Evolutionary conservation across 2,329 filamentous ascomycete species (phyloP).

Genomic region (Cadophora sp.): DNA sequence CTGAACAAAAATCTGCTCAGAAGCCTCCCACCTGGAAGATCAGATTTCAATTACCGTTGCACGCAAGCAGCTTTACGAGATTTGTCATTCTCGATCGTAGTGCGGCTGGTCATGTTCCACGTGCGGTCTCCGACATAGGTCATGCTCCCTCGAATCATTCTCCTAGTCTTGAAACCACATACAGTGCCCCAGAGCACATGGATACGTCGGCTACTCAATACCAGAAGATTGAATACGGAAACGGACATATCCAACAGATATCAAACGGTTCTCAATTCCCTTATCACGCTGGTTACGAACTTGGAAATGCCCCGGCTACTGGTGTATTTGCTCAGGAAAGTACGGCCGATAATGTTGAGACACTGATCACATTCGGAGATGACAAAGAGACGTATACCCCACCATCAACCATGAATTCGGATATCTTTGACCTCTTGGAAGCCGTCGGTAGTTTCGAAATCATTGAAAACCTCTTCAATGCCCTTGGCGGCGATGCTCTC

Average conservation of each 20-base stretch:
- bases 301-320: neutral
- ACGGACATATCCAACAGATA: neutral
- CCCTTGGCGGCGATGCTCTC: neutral
- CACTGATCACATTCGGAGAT: neutral
- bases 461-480: neutral
- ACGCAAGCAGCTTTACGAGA: slow-evolving; percentile 15
- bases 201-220: neutral
- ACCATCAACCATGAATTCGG: neutral
- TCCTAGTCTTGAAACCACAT: neutral
- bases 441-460: neutral
- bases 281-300: neutral
- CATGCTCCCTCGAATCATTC: neutral
- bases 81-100: neutral
- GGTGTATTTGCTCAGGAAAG: neutral
- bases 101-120: neutral
- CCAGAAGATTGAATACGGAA: neutral
- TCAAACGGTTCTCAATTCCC: neutral
- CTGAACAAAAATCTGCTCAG: neutral
- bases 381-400: neutral
- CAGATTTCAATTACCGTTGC: slow-evolving; percentile 24
- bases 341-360: neutral
- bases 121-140: neutral
- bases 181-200: neutral
- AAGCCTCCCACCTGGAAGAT: slow-evolving; percentile 26
- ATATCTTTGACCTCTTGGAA: slow-evolving; percentile 7